phyloP scores from a whole-genome alignment of 2,329 filamentous ascomycete genomes.

The Teratosphaeria epicoccoides region DNA sequence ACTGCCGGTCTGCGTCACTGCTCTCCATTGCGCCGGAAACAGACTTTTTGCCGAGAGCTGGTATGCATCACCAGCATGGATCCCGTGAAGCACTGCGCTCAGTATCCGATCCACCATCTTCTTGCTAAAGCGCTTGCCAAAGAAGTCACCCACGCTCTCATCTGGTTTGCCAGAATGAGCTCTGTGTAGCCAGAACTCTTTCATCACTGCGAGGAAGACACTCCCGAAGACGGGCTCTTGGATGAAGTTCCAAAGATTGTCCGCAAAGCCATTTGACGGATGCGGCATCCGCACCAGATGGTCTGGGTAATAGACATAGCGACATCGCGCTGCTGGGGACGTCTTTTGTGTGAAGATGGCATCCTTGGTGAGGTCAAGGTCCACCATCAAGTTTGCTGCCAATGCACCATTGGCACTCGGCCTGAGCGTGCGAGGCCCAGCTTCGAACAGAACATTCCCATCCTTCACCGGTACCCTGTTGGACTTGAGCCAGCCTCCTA shows the following conservation, averaged over 20 bases:
- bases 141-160: constrained; percentile 61
- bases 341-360: constrained; percentile 43
- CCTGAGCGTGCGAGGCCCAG: constrained; percentile 68
- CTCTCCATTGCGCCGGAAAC: constrained; percentile 40
- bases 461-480: constrained; percentile 52
- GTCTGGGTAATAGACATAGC: constrained; percentile 83
- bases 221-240: constrained; percentile 49
- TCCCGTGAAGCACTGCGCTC: constrained; percentile 71
- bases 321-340: constrained; percentile 47
- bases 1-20: constrained; percentile 37
- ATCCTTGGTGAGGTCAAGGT: constrained; percentile 47
- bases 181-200: constrained; percentile 20
- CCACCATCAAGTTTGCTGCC: constrained; percentile 55
- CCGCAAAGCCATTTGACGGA: constrained; percentile 26
- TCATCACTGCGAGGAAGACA: constrained; percentile 26
- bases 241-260: constrained; percentile 18
- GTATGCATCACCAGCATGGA: constrained; percentile 83
- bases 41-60: constrained; percentile 63
- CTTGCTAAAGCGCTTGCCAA: constrained; percentile 45
- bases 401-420: constrained; percentile 50
- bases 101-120: constrained; percentile 58
- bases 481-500: constrained; percentile 80
- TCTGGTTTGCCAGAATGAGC: constrained; percentile 33
- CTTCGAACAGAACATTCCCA: constrained; percentile 63
- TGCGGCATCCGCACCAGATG: constrained; percentile 57